Percentiles rank a stretch among this genome's conserved stretches.
phyloP scores from a whole-genome alignment of 495 filamentous ascomycete genomes.

The Aspergillus panamensis region DNA sequence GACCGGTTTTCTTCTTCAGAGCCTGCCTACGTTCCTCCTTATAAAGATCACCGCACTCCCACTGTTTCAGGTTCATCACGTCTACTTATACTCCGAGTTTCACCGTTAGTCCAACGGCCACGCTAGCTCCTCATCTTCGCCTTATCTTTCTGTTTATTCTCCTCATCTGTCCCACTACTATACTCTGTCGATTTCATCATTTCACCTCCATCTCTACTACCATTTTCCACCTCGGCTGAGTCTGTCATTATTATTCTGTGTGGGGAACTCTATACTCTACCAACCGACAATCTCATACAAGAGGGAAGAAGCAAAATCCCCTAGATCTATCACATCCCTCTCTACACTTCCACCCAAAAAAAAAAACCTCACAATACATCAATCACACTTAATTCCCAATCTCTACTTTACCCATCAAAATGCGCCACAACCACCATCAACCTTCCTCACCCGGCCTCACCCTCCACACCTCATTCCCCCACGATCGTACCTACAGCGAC shows the following conservation, averaged over 20 bases:
- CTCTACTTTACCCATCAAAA: slow-evolving; percentile 1
- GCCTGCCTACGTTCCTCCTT: background rate
- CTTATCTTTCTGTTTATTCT: background rate
- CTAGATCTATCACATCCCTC: background rate
- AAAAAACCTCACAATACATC: slow-evolving; percentile 1
- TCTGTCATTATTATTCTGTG: background rate
- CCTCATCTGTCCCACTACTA: background rate
- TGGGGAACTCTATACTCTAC: slow-evolving; percentile 1
- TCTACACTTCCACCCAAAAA: background rate
- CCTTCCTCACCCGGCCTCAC: slow-evolving; percentile 26
- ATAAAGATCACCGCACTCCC: background rate
- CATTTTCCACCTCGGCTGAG: background rate
- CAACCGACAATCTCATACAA: background rate
- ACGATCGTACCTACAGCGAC: slow-evolving; percentile 17
- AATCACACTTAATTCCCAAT: too few species aligned
- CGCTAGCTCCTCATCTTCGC: background rate
- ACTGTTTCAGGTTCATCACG: slow-evolving; percentile 16
- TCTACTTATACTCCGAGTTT: slow-evolving; percentile 15
- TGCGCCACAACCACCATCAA: slow-evolving; percentile 22
- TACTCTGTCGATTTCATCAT: background rate
- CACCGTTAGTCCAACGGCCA: background rate
- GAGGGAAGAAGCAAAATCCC: background rate
- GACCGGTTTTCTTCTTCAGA: background rate
- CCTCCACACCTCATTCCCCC: slow-evolving; percentile 28
- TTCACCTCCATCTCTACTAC: background rate